Evolutionary conservation across 2,329 filamentous ascomycete genomes (phyloP).

Genomic region (Thelonectria discophora): DNA sequence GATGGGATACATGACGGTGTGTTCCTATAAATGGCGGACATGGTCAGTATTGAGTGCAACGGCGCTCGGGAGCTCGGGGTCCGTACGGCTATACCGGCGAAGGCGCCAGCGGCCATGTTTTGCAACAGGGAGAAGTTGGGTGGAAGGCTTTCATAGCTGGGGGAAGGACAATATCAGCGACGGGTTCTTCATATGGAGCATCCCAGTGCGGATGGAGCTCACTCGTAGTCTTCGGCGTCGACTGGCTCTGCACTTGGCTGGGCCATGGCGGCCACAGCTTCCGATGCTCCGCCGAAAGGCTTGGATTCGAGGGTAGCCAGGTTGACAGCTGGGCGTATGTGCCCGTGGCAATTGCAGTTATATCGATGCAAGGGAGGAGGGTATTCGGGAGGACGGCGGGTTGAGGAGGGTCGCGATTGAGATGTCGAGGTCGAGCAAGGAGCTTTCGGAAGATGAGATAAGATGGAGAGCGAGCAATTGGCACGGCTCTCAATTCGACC

Average conservation of each 20-base stretch:
- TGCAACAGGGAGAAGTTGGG: constrained; percentile 92
- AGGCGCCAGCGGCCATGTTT: constrained; percentile 96
- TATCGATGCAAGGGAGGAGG: constrained; percentile 18
- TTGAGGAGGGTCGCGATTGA: constrained; percentile 13
- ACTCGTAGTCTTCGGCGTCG: constrained; percentile 69
- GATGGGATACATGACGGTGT: constrained; percentile 98
- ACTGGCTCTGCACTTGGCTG: constrained; percentile 70
- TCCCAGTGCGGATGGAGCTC: constrained; percentile 43
- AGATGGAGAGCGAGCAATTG: constrained; percentile 31
- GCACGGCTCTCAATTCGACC: constrained; percentile 29
- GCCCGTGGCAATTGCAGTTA: constrained; percentile 32
- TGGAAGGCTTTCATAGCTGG: constrained; percentile 92
- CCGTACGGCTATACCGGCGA: constrained; percentile 92
- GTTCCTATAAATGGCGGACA: constrained; percentile 69
- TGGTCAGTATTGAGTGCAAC: constrained; percentile 22
- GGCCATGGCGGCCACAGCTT: constrained; percentile 75
- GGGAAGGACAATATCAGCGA: neutral
- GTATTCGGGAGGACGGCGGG: constrained; percentile 14
- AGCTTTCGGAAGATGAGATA: constrained; percentile 33
- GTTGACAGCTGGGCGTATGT: constrained; percentile 54
- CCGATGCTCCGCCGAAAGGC: constrained; percentile 69
- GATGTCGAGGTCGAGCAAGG: constrained; percentile 25
- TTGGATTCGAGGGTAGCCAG: constrained; percentile 70
- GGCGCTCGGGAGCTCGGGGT: neutral
- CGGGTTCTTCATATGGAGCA: neutral